These are phyloP conservation scores for Chaetomium sp. DNA, from an alignment of 2,329 filamentous ascomycete genomes.

Conservation along the genomic window DNA sequence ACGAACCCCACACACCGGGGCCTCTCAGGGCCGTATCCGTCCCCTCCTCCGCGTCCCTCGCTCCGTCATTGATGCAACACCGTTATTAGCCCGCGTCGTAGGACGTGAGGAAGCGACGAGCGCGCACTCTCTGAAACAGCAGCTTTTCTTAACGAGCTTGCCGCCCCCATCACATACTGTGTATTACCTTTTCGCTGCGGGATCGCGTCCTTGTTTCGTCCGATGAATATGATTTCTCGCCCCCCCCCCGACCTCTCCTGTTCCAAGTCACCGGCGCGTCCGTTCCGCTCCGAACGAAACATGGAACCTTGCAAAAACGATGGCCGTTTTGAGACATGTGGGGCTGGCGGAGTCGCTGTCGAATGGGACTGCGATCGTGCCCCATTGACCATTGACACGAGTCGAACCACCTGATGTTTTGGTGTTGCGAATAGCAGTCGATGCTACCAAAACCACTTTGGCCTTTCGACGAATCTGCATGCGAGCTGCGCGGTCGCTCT, in stretches of 20 bases:
- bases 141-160: conserved; percentile 7
- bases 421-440: conserved; percentile 28
- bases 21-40: background rate
- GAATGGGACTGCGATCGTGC: conserved; percentile 28
- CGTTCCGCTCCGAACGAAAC: background rate
- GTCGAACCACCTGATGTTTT: conserved; percentile 25
- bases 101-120: conserved; percentile 21
- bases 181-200: conserved; percentile 1
- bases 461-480: conserved; percentile 15
- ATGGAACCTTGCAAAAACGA: conserved; percentile 6
- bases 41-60: conserved; percentile 9
- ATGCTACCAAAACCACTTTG: background rate
- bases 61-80: conserved; percentile 20
- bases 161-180: background rate
- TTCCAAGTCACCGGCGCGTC: background rate
- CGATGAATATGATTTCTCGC: background rate
- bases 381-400: conserved; percentile 3
- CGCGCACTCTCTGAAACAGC: conserved; percentile 26
- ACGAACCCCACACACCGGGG: background rate
- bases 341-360: conserved; percentile 19
- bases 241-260: background rate
- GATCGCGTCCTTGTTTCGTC: conserved; percentile 5
- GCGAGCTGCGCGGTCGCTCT: conserved; percentile 16
- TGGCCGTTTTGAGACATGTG: conserved; percentile 11
- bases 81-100: conserved; percentile 23